These are phyloP conservation scores for Sarocladium brachiariae DNA, from an alignment of 2,329 filamentous ascomycete genomes.

Conservation along the genomic window DNA sequence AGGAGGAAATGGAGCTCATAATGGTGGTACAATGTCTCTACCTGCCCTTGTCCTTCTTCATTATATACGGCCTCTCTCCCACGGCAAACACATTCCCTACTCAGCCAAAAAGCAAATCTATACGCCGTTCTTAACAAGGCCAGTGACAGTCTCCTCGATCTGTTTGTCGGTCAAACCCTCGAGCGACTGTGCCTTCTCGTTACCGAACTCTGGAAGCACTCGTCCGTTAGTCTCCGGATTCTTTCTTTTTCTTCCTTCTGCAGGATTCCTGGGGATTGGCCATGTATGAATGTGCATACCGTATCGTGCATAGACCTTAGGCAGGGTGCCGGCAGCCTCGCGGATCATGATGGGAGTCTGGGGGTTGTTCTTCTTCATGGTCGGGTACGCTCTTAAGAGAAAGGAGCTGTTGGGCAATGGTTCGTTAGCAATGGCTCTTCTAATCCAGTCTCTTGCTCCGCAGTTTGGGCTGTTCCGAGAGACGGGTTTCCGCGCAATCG, in stretches of 20 bases:
- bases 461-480: no score
- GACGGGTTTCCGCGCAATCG: neutral
- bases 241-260: no score
- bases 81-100: neutral
- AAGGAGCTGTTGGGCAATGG: slow-evolving; percentile 48
- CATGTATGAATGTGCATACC: slow-evolving; percentile 49
- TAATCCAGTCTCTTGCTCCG: neutral
- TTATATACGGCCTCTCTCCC: neutral
- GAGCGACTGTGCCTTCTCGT: slow-evolving; percentile 50
- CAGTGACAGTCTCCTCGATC: slow-evolving; percentile 51
- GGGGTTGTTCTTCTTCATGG: slow-evolving; percentile 99
- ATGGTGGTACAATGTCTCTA: slow-evolving; percentile 12
- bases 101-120: neutral
- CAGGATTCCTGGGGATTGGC: no score
- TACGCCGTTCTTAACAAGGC: slow-evolving; percentile 38
- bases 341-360: slow-evolving; percentile 88
- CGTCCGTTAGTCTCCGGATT: slow-evolving; percentile 13
- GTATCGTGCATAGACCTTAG: slow-evolving; percentile 87
- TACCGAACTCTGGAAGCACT: slow-evolving; percentile 40
- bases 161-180: slow-evolving; percentile 55
- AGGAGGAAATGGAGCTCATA: no score
- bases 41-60: slow-evolving; percentile 1
- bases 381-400: slow-evolving; percentile 84
- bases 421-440: neutral
- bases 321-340: slow-evolving; percentile 78